phyloP scores from a whole-genome alignment of 768 basidiomycete genomes.

The Chalciporus piperatus region DNA sequence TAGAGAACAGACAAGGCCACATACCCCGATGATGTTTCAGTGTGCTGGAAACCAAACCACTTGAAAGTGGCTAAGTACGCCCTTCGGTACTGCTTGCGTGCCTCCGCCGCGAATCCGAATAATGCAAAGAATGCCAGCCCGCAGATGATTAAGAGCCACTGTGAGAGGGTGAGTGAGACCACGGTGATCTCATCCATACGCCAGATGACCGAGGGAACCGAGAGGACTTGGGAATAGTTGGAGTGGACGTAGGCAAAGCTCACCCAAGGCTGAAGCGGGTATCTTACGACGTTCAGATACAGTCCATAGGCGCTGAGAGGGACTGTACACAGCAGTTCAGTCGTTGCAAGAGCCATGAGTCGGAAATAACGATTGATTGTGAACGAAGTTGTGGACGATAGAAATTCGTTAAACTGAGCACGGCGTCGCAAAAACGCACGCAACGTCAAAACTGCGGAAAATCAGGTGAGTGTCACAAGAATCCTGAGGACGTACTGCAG shows the following conservation, averaged over 20 bases:
- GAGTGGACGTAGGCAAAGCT: constrained; percentile 39
- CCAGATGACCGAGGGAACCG: constrained; percentile 38
- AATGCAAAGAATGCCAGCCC: too few relatives aligned
- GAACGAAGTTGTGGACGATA: constrained; percentile 40
- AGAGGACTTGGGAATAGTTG: constrained; percentile 35
- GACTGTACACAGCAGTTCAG: constrained; percentile 42
- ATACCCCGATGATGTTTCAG: not conserved
- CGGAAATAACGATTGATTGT: constrained; percentile 58
- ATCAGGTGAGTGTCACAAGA: too few relatives aligned
- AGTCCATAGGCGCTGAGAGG: constrained; percentile 36
- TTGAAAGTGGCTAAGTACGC: constrained; percentile 20
- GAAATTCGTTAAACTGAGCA: constrained; percentile 34
- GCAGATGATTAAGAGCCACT: too few relatives aligned
- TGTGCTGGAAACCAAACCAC: constrained; percentile 42
- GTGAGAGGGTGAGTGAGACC: too few relatives aligned
- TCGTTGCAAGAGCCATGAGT: constrained; percentile 51
- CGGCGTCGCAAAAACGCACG: constrained; percentile 29
- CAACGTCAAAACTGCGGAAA: not conserved
- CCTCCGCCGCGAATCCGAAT: too few relatives aligned
- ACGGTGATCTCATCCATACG: not conserved
- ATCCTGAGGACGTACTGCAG: constrained; percentile 16
- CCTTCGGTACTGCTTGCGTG: not conserved
- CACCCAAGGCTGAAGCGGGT: constrained; percentile 13
- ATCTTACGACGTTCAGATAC: constrained; percentile 31
- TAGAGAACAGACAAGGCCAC: not conserved